Base-by-base conservation (phyloP, 2,329 filamentous ascomycete species). In the Beauveria sp. region DNA sequence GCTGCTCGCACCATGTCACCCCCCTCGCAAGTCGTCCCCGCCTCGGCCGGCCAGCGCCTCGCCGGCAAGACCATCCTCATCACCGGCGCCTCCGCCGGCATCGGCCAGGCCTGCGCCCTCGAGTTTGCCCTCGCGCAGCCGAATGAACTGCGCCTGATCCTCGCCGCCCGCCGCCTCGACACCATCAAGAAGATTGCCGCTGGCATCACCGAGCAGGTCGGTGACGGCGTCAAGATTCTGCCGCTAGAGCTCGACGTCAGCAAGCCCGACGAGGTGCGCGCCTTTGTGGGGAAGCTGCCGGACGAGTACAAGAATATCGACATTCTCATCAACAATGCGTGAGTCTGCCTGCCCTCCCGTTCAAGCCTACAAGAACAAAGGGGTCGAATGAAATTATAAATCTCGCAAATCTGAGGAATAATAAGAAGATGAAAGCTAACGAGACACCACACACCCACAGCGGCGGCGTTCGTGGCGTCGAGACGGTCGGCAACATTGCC, bases 301-400 rank as follows among this genome's bases (percentile, higher is more conserved):
- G 84, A 86, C 64, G 93, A 92, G 71, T 98, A 91, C 78, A 86
- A 83, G 73, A 86, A 91, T 28, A 89, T 98, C 66, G 85, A 98
- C 73, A 83, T 98, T 3, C 77, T 99, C 63, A 91, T 99, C 28
- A 99, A 99, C 78, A 98, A 98, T 80, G 93, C 93, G 91, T 96
- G 75, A 73, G 88, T 24, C 8, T 24, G 14, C 6, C 26, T 50
- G 1, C 8, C 6, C 3, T 12, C 18, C 14, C 12, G 14, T 38
- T 16, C 5, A 14, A 38, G 14, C 12, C 5, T 16, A 6, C 12
- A 16, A 38, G 5, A 14, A 6, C 2, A 16, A 16, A 16, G 12
- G 14, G 4, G 0, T 6, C 16, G 14, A 14, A 16, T 0, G 34
- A 6, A 38, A 16, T 20, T 3, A 20, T 1, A 4, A 12, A 14